These are phyloP conservation scores for Amanita pseudoporphyria DNA, from an alignment of 768 basidiomycete genomes.

Conservation along the genomic window DNA sequence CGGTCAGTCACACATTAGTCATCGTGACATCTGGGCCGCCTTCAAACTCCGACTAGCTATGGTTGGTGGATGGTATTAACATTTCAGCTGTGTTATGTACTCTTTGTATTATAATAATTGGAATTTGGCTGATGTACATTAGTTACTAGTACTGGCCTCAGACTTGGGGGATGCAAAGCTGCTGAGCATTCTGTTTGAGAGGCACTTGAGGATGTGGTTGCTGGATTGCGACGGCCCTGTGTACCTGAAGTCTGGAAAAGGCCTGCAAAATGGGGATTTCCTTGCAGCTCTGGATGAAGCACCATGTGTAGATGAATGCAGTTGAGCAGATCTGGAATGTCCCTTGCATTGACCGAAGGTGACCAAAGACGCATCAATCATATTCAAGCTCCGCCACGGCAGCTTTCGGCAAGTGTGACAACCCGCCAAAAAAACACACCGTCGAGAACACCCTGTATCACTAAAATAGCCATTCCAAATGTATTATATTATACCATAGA, in stretches of 20 bases:
- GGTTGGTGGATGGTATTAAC: neutral
- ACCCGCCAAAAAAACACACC: too few relatives aligned
- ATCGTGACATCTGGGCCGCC: too few relatives aligned
- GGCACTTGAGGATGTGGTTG: slow-evolving; percentile 1
- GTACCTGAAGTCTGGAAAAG: slow-evolving; percentile 3
- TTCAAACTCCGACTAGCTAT: slow-evolving; percentile 2
- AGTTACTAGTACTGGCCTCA: neutral
- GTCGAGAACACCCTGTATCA: too few relatives aligned
- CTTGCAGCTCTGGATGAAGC: neutral
- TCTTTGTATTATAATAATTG: neutral
- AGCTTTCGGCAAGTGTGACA: too few relatives aligned
- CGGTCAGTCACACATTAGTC: too few relatives aligned
- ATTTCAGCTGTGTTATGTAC: neutral
- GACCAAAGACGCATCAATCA: too few relatives aligned
- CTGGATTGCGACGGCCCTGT: slow-evolving; percentile 1
- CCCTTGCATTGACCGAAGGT: too few relatives aligned
- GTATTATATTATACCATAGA: too few relatives aligned
- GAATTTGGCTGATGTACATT: too few relatives aligned
- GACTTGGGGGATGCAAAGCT: neutral
- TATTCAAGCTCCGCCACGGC: too few relatives aligned
- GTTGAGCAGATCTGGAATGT: neutral
- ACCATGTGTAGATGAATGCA: neutral
- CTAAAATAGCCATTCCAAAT: too few relatives aligned
- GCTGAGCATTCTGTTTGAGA: neutral
- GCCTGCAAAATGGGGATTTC: slow-evolving; percentile 1